Evolutionary conservation across 495 filamentous ascomycete species (phyloP).

Genomic region (Neurospora tetrasperma): DNA sequence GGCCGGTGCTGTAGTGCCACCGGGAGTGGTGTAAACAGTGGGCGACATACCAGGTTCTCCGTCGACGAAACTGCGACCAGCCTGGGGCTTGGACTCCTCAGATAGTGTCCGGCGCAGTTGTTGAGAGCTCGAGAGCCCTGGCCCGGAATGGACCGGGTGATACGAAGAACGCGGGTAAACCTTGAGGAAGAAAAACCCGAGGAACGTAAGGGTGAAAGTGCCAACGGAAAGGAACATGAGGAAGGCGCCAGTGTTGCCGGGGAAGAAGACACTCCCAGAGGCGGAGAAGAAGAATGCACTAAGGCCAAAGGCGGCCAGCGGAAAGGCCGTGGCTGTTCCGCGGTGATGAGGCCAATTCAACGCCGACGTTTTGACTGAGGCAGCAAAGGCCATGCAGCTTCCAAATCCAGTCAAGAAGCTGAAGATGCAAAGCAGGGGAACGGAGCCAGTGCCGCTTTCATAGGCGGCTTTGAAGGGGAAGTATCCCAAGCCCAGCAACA

Average conservation of each 20-base stretch:
- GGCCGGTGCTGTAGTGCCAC: background rate
- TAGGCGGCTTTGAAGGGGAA: constrained; percentile 63
- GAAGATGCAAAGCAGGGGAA: constrained; percentile 68
- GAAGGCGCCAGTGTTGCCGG: constrained; percentile 70
- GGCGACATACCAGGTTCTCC: constrained; percentile 10
- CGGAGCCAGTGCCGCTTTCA: constrained; percentile 51
- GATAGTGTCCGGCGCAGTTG: constrained; percentile 33
- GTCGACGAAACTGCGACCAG: constrained; percentile 25
- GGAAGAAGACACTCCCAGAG: constrained; percentile 66
- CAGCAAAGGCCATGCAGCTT: constrained; percentile 77
- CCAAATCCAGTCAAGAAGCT: constrained; percentile 78
- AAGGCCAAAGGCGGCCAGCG: constrained; percentile 82
- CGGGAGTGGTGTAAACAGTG: background rate
- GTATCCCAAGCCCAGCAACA: constrained; percentile 67
- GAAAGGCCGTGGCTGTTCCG: constrained; percentile 89
- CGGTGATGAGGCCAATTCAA: constrained; percentile 87
- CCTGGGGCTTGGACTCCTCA: background rate
- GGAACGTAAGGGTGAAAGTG: constrained; percentile 63
- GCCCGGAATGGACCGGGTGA: constrained; percentile 44
- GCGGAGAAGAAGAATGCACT: constrained; percentile 94
- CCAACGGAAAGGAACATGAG: constrained; percentile 70
- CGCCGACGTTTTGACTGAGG: constrained; percentile 77
- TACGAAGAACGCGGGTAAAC: constrained; percentile 62
- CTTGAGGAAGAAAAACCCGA: constrained; percentile 71
- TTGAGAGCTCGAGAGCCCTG: constrained; percentile 51